phyloP scores from a whole-genome alignment of 352 stramenopile species.

The Globisporangium alternatum region DNA sequence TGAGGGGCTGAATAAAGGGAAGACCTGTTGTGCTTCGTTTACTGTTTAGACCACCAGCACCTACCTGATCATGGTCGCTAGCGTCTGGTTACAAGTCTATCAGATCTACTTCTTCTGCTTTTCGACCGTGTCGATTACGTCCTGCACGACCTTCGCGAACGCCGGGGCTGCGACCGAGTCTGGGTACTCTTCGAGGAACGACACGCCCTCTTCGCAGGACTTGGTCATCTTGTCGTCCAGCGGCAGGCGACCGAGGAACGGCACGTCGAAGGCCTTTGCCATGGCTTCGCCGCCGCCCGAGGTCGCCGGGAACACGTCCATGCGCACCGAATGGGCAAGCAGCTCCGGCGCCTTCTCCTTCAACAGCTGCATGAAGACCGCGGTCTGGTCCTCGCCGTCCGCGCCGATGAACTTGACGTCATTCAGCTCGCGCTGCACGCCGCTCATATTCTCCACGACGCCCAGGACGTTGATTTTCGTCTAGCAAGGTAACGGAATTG shows the following conservation, averaged over 20 bases:
- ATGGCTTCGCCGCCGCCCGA: constrained; percentile 91
- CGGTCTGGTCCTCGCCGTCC: constrained; percentile 58
- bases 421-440: constrained; percentile 81
- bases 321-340: constrained; percentile 43
- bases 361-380: constrained; percentile 69
- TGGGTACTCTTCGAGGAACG: constrained; percentile 90
- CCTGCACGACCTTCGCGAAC: constrained; percentile 73
- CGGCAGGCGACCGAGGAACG: constrained; percentile 95
- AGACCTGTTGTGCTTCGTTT: neutral
- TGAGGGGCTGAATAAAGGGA: constrained; percentile 1
- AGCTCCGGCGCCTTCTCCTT: constrained; percentile 87
- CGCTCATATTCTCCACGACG: constrained; percentile 99
- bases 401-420: constrained; percentile 66
- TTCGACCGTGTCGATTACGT: constrained; percentile 55
- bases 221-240: constrained; percentile 97
- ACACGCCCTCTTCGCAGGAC: constrained; percentile 94
- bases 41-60: neutral
- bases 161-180: constrained; percentile 62
- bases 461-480: constrained; percentile 82
- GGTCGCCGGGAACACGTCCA: constrained; percentile 91
- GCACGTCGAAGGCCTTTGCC: constrained; percentile 94
- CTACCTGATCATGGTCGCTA: neutral
- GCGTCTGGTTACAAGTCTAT: neutral
- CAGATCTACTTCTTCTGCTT: constrained; percentile 25
- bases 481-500: constrained; percentile 6